Evolutionary conservation across 176 grass and related monocot species (phyloP).

Genomic region (Oropetium thomaeum): DNA sequence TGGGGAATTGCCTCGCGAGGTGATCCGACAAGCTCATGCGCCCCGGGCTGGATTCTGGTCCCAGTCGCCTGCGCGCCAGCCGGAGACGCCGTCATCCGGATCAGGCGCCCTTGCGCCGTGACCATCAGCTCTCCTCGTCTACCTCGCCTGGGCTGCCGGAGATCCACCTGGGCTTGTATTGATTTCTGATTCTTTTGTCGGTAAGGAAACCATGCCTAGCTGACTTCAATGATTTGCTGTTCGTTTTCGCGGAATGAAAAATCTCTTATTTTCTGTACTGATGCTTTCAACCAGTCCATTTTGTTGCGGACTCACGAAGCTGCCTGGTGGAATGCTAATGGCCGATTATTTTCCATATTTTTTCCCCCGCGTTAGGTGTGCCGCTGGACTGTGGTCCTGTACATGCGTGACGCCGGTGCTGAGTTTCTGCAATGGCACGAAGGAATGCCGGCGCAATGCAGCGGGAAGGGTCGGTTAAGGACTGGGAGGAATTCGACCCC

Average conservation of each 20-base stretch:
- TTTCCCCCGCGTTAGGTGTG: background rate
- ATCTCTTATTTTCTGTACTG: background rate
- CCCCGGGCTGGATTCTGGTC: constrained; percentile 17
- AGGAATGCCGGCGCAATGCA: constrained; percentile 65
- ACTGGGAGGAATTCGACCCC: constrained; percentile 65
- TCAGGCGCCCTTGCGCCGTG: background rate
- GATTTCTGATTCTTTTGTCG: constrained; percentile 17
- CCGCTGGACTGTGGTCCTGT: constrained; percentile 19
- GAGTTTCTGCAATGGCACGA: constrained; percentile 65
- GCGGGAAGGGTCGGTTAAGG: constrained; percentile 69
- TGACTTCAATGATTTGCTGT: background rate
- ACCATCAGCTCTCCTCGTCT: background rate
- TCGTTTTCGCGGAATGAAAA: background rate
- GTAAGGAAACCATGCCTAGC: background rate
- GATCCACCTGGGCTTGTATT: constrained; percentile 14
- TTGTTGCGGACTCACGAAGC: background rate
- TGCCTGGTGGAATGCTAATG: background rate
- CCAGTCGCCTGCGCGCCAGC: constrained; percentile 18
- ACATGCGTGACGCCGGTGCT: constrained; percentile 31
- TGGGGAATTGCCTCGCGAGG: constrained; percentile 18
- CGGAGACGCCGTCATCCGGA: background rate
- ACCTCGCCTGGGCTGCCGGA: background rate
- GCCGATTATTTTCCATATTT: background rate
- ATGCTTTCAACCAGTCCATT: constrained; percentile 1
- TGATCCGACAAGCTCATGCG: constrained; percentile 24